Base-by-base conservation (phyloP, 176 grass and related monocot species). In the Phoenix roebelenii region DNA sequence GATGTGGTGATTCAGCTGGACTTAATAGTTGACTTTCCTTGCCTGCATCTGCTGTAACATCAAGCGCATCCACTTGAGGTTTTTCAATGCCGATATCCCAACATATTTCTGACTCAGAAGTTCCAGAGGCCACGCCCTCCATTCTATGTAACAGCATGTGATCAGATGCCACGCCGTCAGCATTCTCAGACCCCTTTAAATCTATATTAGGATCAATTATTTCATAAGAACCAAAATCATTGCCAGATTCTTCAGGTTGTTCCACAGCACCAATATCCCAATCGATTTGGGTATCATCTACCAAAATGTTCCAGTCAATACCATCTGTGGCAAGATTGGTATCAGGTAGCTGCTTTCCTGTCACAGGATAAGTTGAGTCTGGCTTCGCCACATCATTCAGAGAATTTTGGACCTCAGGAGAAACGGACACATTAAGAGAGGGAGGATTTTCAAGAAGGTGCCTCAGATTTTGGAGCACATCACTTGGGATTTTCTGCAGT, bases 271-370 rank as follows among this genome's bases (percentile, higher is more conserved):
- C 87, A 76, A 98, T 85, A 54, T 98, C 87, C 87, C 87, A 88
- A 66, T 92, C 81, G 44, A 98, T 92, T 83, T 79, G 87, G 79
- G 83, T 63, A 63, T 79, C 74, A 60, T 92, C 87, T 49, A 85
- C 69, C 51, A 84, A 88, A 67, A 98, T 85, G 57, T 91, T 78
- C 93, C 93, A 98, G 70, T 98, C 87, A 49, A 98, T 98, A 73
- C 76, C 84, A 51, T 82, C 81, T 32, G 69, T 62, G 51, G 72
- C 35, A 23, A 64, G 25, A 87, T 63, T 61, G 35, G 57, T 58
- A 81, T 71, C 73, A 22, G 67, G 60, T 48, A 69, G 82, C 57
- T 66, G 60, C 52, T 20, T 74, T 51, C 51, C 69, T 16, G 18
- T 61, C 35, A 58, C 25, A 69, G 25, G 50, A 75, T 67, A 71